Evolutionary conservation across 2,329 filamentous ascomycete species (phyloP).

Genomic region (Raffaelea deltoideospora): DNA sequence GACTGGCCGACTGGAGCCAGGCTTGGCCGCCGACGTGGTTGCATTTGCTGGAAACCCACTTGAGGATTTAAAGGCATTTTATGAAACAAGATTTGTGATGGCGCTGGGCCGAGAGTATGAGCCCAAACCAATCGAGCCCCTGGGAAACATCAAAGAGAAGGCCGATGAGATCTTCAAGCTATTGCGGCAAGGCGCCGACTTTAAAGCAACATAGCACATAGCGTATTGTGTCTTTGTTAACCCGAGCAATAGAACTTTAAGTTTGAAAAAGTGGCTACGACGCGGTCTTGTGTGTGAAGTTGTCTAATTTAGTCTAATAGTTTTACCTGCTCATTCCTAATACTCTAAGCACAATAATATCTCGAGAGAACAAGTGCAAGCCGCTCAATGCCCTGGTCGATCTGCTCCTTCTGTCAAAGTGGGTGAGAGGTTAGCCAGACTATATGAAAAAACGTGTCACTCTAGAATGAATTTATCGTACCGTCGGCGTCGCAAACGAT

Average conservation of each 20-base stretch:
- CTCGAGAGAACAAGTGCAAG: constrained; percentile 3
- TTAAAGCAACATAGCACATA: too few relatives aligned
- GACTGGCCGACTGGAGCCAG: constrained; percentile 5
- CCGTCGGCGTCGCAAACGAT: constrained; percentile 15
- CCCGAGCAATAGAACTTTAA: too few relatives aligned
- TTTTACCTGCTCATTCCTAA: too few relatives aligned
- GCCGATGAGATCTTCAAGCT: constrained; percentile 3
- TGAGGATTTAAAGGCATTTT: constrained; percentile 2
- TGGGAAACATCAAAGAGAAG: constrained; percentile 4
- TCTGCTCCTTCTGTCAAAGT: constrained; percentile 7
- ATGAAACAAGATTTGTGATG: constrained; percentile 4
- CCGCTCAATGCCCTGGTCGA: constrained; percentile 6
- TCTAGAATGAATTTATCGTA: constrained; percentile 6
- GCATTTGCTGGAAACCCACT: constrained; percentile 6
- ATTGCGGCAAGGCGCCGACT: constrained; percentile 2
- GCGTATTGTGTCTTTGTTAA: too few relatives aligned
- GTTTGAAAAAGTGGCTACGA: too few relatives aligned
- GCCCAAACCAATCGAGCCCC: constrained; percentile 1
- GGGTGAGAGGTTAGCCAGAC: background rate
- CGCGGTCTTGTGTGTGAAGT: too few relatives aligned
- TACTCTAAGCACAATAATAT: too few relatives aligned
- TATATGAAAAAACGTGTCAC: background rate
- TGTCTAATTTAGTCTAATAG: too few relatives aligned
- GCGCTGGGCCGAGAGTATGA: constrained; percentile 2
- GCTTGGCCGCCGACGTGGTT: constrained; percentile 5